A percentile compares a stretch with the other conserved stretches of the same genome.
phyloP scores from a whole-genome alignment of 2,329 filamentous ascomycete genomes.

The Lecanicillium sp. region DNA sequence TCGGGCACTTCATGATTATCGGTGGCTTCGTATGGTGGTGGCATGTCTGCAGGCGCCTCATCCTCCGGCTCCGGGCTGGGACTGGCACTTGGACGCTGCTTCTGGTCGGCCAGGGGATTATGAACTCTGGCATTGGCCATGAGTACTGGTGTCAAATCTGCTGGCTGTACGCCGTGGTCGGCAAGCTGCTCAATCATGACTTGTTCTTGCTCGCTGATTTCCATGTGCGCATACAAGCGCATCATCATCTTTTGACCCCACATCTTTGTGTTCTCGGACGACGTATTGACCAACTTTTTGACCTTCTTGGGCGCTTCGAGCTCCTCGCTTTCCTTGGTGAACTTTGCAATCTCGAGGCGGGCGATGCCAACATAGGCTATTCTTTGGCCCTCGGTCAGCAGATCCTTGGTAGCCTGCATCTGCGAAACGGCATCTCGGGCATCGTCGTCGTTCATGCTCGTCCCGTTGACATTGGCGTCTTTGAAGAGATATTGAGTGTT shows the following conservation, averaged over 20 bases:
- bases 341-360: slow-evolving; percentile 68
- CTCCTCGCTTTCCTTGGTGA: slow-evolving; percentile 60
- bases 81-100: slow-evolving; percentile 7
- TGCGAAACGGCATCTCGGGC: slow-evolving; percentile 79
- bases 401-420: slow-evolving; percentile 90
- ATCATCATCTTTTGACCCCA: slow-evolving; percentile 99
- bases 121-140: slow-evolving; percentile 90
- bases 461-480: slow-evolving; percentile 51
- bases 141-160: slow-evolving; percentile 74
- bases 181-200: slow-evolving; percentile 98
- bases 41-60: slow-evolving; percentile 41
- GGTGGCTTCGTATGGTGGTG: slow-evolving; percentile 54
- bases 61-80: slow-evolving; percentile 22
- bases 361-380: slow-evolving; percentile 93
- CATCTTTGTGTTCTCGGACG: slow-evolving; percentile 77
- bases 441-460: slow-evolving; percentile 65
- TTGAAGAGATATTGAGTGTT: slow-evolving; percentile 96
- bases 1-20: slow-evolving; percentile 65
- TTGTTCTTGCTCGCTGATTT: slow-evolving; percentile 84
- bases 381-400: slow-evolving; percentile 89
- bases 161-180: slow-evolving; percentile 80
- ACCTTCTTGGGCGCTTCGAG: slow-evolving; percentile 54
- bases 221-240: slow-evolving; percentile 90
- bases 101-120: slow-evolving; percentile 68
- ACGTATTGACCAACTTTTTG: slow-evolving; percentile 63